Evolutionary conservation across 2,329 filamentous ascomycete species (phyloP).

Genomic region (Pezicula neosporulosa): DNA sequence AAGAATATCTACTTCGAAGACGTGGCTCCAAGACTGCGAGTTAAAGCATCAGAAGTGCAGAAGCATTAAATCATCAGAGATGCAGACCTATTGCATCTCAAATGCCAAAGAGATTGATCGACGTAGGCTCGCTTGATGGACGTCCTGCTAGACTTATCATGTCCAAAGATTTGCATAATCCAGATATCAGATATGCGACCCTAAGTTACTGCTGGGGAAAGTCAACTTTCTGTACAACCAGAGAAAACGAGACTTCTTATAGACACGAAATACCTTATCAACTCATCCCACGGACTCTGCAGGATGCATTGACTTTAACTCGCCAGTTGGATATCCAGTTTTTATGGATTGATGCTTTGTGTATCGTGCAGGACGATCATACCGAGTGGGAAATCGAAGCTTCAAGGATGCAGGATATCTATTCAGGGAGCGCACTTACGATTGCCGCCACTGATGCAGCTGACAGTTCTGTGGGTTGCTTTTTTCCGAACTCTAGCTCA

Average conservation of each 20-base stretch:
- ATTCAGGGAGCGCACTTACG: constrained; percentile 1
- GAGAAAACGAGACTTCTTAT: neutral
- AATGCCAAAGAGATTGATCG: neutral
- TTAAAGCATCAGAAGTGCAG: neutral
- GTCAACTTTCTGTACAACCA: constrained; percentile 1
- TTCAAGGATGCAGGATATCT: constrained; percentile 3
- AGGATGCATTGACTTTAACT: constrained; percentile 4
- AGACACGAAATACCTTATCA: neutral
- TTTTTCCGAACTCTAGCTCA: neutral
- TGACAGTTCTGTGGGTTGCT: neutral
- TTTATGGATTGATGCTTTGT: constrained; percentile 11
- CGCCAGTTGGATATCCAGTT: constrained; percentile 1
- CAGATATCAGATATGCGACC: constrained; percentile 2
- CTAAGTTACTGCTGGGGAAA: constrained; percentile 10
- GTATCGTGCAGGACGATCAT: constrained; percentile 9
- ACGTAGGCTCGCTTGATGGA: neutral
- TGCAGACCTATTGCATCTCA: neutral
- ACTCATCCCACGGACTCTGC: constrained; percentile 2
- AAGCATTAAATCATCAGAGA: neutral
- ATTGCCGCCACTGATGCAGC: constrained; percentile 4
- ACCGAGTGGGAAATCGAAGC: constrained; percentile 3
- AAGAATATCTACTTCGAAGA: neutral
- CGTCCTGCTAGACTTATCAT: neutral
- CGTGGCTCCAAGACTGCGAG: neutral
- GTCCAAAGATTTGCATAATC: neutral